phyloP scores from a whole-genome alignment of 1,284 basidiomycete genomes.

The Trichosporon faecale region DNA sequence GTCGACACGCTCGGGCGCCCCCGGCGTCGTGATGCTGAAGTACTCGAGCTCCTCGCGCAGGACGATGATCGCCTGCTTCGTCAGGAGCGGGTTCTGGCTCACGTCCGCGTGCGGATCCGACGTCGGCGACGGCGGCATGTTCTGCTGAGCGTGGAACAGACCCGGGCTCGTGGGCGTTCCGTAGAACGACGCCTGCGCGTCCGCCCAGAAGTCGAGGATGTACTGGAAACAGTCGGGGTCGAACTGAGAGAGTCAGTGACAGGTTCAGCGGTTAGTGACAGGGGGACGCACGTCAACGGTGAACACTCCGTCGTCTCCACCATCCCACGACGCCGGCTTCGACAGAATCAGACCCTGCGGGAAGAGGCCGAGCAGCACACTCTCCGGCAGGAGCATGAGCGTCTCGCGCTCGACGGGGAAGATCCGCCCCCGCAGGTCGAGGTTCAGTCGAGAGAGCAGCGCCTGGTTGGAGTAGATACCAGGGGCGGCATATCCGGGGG shows the following conservation, averaged over 20 bases:
- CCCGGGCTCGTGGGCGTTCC: conserved; percentile 73
- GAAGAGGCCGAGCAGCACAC: conserved; percentile 91
- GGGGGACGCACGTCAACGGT: conserved; percentile 78
- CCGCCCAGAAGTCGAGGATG: conserved; percentile 86
- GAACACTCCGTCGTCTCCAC: conserved; percentile 90
- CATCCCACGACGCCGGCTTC: conserved; percentile 67
- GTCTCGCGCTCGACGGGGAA: conserved; percentile 97
- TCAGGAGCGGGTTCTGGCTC: conserved; percentile 80
- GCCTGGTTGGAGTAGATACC: conserved; percentile 53
- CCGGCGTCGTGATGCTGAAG: conserved; percentile 70
- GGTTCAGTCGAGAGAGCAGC: conserved; percentile 76
- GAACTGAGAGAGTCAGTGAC: conserved; percentile 61
- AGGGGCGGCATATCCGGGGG: conserved; percentile 52
- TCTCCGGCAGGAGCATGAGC: conserved; percentile 97
- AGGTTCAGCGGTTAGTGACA: neutral
- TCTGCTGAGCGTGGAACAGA: conserved; percentile 73
- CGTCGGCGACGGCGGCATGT: conserved; percentile 59
- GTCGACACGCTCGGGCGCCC: conserved; percentile 60
- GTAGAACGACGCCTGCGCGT: conserved; percentile 86
- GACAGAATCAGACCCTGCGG: conserved; percentile 94
- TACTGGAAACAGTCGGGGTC: conserved; percentile 95
- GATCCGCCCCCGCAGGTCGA: conserved; percentile 85
- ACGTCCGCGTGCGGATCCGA: conserved; percentile 36
- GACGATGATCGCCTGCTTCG: conserved; percentile 98
- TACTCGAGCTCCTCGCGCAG: conserved; percentile 97